These are phyloP conservation scores for Aschersonia sp. DNA, from an alignment of 2,329 filamentous ascomycete genomes.

Conservation along the genomic window DNA sequence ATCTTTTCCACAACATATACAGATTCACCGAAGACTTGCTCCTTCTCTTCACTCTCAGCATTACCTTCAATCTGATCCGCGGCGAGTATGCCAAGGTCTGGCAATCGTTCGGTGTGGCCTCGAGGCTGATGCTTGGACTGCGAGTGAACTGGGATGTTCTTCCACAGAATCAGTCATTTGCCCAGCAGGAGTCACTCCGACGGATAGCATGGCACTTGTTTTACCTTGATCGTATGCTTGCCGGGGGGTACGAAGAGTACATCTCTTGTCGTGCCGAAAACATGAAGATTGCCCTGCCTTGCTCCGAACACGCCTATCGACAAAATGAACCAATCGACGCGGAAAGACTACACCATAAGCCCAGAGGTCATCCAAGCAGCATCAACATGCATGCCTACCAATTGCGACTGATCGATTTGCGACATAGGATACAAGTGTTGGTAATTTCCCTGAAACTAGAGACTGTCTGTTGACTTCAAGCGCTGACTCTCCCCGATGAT, in stretches of 20 bases:
- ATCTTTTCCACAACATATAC: conserved; percentile 25
- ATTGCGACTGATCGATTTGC: conserved; percentile 19
- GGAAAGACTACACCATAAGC: conserved; percentile 16
- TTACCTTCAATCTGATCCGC: conserved; percentile 20
- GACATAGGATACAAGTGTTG: conserved; percentile 22
- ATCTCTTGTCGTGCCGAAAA: conserved; percentile 20
- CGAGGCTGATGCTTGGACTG: conserved; percentile 21
- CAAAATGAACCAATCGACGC: conserved; percentile 15
- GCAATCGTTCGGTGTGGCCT: conserved; percentile 22
- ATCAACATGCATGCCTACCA: conserved; percentile 19
- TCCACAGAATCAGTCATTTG: conserved; percentile 14
- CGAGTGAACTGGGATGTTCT: conserved; percentile 24
- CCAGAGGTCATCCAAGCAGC: conserved; percentile 9
- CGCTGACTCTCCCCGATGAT: background rate
- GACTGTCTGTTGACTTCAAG: background rate
- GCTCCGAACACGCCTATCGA: conserved; percentile 17
- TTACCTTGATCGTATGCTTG: conserved; percentile 21
- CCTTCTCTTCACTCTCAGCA: conserved; percentile 19
- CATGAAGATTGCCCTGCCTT: conserved; percentile 23
- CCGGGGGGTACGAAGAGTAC: conserved; percentile 25
- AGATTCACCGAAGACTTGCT: conserved; percentile 19
- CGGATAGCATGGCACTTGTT: conserved; percentile 24
- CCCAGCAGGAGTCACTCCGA: conserved; percentile 20
- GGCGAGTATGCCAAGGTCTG: conserved; percentile 23
- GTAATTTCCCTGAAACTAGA: conserved; percentile 2